A percentile compares a stretch with the other conserved stretches of the same genome.
Evolutionary conservation across 805 yeast genomes (phyloP).

Genomic region (Saturnispora zaruensis): DNA sequence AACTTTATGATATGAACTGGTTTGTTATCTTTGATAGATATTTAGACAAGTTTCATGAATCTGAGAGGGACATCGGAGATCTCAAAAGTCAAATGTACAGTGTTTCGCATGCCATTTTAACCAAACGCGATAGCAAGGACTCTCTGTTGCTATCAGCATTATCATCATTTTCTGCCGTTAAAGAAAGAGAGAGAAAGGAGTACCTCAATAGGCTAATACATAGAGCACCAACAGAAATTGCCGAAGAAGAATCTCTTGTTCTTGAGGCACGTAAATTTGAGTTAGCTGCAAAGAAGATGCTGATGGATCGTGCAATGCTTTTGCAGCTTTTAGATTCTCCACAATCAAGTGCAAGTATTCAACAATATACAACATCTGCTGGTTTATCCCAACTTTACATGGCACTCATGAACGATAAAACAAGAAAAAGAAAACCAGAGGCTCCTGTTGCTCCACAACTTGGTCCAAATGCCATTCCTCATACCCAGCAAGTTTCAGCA

Average conservation of each 20-base stretch:
- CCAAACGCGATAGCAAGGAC: conserved; percentile 31
- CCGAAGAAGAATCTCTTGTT: conserved; percentile 92
- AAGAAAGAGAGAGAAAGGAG: conserved; percentile 71
- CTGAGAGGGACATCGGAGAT: conserved; percentile 60
- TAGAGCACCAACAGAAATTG: conserved; percentile 92
- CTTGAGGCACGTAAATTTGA: conserved; percentile 91
- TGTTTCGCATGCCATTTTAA: conserved; percentile 50
- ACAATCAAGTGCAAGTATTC: conserved; percentile 63
- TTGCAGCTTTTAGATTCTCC: conserved; percentile 82
- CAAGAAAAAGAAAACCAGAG: conserved; percentile 44
- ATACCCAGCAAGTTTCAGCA: conserved; percentile 24
- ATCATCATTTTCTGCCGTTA: conserved; percentile 53
- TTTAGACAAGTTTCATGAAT: conserved; percentile 32
- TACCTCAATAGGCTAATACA: conserved; percentile 69
- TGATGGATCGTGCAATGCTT: conserved; percentile 71
- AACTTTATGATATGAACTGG: conserved; percentile 58
- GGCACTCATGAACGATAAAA: conserved; percentile 64
- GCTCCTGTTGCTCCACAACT: conserved; percentile 51
- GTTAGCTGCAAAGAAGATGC: conserved; percentile 81
- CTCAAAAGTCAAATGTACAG: conserved; percentile 73
- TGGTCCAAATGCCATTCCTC: conserved; percentile 49
- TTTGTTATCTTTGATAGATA: conserved; percentile 57
- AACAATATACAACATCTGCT: conserved; percentile 73
- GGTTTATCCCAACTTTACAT: conserved; percentile 84
- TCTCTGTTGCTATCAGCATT: conserved; percentile 49